Base-by-base conservation (phyloP, 768 basidiomycete species). In the Mrakia hoshinonis region DNA sequence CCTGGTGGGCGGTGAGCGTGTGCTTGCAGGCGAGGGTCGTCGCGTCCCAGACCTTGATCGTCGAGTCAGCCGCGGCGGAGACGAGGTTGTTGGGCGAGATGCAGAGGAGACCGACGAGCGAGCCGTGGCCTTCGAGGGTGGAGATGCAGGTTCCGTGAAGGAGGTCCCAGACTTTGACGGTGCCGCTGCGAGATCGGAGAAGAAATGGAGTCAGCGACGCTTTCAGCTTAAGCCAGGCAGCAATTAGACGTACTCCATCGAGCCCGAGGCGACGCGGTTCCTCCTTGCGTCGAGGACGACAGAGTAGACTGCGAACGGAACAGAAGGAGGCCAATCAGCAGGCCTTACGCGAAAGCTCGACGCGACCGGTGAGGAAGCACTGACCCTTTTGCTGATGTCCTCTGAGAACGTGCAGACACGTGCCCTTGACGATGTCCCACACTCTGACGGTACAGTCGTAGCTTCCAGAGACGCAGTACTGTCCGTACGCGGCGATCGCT, bases 41-140 rank as follows among this genome's bases (percentile, higher is more conserved):
- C 1, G 93, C 90, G 77, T 98, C 89, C 95, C 95, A 98, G 51
- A 98, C 85, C 10, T 94, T 87, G 10, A 99, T 82, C 0, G 93
- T 95, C 26, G 92, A 92, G 78, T 99, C 95, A 24, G 95, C 95
- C 0, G 96, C 95, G 4, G 93, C 96, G 46, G 92, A 94, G 69
- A 98, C 95, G 67, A 98, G 87, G 77, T 88, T 84, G 15, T 91
- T 92, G 3, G 92, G 86, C 2, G 93, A 94, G 29, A 94, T 83
- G 4, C 91, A 92, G 1, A 99, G 84, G 0, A 99, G 83, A 12
- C 96, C 96, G 52, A 99, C 95, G 62, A 99, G 86, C 3, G 92
- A 95, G 0, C 90, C 92, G 77, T 99, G 95, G 0, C 95, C 95
- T 5, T 87, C 87, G 29, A 98, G 83, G 3, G 87, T 87, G 76